Percentiles rank a stretch among this genome's conserved stretches.
These are phyloP conservation scores for Wolfiporia cocos DNA, from an alignment of 1,284 basidiomycete genomes.

Conservation along the genomic window DNA sequence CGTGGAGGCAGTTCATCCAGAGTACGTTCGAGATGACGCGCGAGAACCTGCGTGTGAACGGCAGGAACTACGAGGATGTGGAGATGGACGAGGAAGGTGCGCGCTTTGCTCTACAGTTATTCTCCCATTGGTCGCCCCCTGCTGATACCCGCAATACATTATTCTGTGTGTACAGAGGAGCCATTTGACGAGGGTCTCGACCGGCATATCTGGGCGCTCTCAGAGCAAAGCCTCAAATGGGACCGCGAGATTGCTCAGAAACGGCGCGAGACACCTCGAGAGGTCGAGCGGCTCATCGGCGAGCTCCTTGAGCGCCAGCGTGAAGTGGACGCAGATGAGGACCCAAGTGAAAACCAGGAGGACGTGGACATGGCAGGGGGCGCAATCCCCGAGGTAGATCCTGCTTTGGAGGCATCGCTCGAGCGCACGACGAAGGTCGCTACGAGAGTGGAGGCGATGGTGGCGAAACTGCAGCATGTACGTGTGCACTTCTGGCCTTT, in stretches of 20 bases:
- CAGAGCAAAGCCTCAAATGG: constrained; percentile 19
- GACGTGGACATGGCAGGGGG: too few relatives aligned
- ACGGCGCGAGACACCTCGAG: constrained; percentile 14
- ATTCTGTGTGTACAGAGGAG: constrained; percentile 64
- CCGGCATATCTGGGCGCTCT: constrained; percentile 19
- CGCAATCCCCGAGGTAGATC: too few relatives aligned
- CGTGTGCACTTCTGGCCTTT: too few relatives aligned
- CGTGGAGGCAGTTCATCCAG: constrained; percentile 48
- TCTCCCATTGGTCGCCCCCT: too few relatives aligned
- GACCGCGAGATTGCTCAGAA: constrained; percentile 16
- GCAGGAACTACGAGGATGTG: constrained; percentile 66
- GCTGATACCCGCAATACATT: too few relatives aligned
- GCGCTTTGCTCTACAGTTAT: too few relatives aligned
- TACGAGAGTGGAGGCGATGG: too few relatives aligned
- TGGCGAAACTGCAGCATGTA: too few relatives aligned
- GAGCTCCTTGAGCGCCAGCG: constrained; percentile 15
- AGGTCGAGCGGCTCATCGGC: constrained; percentile 16
- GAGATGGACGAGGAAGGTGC: constrained; percentile 50
- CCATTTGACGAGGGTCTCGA: constrained; percentile 64
- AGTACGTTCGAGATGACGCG: constrained; percentile 56
- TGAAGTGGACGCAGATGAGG: constrained; percentile 12
- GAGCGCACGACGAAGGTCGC: too few relatives aligned
- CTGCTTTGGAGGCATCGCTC: too few relatives aligned
- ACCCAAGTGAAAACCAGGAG: too few relatives aligned
- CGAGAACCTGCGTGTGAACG: constrained; percentile 74